Evolutionary conservation across 768 basidiomycete genomes (phyloP).

Genomic region (Lactarius evosmus): DNA sequence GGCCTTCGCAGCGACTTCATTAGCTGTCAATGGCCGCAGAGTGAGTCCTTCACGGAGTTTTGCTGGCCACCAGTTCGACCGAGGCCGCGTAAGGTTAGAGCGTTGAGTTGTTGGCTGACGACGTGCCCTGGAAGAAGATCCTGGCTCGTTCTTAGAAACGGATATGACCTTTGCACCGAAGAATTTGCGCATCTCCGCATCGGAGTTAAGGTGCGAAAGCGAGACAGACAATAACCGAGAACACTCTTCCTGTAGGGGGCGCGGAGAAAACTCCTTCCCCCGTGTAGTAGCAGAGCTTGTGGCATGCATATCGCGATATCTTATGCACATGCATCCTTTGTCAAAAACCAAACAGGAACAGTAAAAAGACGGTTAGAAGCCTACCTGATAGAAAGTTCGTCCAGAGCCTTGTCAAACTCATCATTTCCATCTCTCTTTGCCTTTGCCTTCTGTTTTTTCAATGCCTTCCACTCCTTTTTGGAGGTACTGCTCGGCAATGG

Average conservation of each 20-base stretch:
- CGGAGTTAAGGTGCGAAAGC: constrained; percentile 75
- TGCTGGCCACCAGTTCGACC: constrained; percentile 70
- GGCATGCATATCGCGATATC: constrained; percentile 54
- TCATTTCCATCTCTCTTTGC: constrained; percentile 57
- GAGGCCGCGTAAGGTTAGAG: constrained; percentile 75
- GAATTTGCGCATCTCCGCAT: constrained; percentile 89
- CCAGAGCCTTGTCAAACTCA: constrained; percentile 81
- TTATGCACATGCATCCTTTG: constrained; percentile 27
- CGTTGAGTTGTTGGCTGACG: constrained; percentile 48
- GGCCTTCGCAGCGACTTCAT: constrained; percentile 50
- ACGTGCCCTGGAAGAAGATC: constrained; percentile 36
- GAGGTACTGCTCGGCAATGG: constrained; percentile 26
- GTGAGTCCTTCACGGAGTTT: constrained; percentile 71
- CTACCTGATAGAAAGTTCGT: constrained; percentile 79
- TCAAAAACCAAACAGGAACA: background rate
- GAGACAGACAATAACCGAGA: constrained; percentile 73
- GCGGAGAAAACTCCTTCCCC: constrained; percentile 30
- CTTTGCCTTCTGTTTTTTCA: constrained; percentile 65
- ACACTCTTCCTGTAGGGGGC: constrained; percentile 37
- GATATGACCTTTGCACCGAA: constrained; percentile 88
- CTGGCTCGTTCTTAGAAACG: constrained; percentile 47
- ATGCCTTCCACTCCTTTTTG: constrained; percentile 50
- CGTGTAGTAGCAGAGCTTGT: background rate
- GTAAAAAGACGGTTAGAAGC: constrained; percentile 24
- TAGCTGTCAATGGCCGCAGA: constrained; percentile 52